phyloP scores from a whole-genome alignment of 495 filamentous ascomycete species.

The Daldinia caldariorum region DNA sequence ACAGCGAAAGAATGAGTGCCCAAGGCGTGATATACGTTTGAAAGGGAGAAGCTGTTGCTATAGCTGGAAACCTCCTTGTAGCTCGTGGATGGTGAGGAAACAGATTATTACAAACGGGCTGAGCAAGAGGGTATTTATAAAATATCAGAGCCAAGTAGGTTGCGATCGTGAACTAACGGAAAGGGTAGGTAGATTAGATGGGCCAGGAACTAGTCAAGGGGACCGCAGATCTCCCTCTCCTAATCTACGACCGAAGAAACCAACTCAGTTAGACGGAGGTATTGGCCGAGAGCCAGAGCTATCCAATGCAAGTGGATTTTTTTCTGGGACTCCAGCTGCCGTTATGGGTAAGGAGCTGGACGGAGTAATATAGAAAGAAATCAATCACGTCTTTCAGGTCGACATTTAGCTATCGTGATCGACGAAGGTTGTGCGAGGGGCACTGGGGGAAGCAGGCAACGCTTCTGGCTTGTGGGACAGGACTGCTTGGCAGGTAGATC shows the following conservation, averaged over 20 bases:
- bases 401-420: conserved; percentile 34
- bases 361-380: conserved; percentile 21
- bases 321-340: conserved; percentile 32
- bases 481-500: conserved; percentile 42
- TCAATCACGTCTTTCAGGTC: conserved; percentile 38
- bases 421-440: conserved; percentile 34
- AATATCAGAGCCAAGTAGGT: not conserved
- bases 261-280: conserved; percentile 20
- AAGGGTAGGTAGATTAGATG: conserved; percentile 32
- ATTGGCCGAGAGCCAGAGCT: conserved; percentile 19
- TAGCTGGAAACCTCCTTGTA: conserved; percentile 27
- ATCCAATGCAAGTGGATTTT: conserved; percentile 29
- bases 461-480: conserved; percentile 36
- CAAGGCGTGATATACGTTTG: conserved; percentile 17
- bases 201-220: conserved; percentile 27
- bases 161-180: conserved; percentile 31
- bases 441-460: conserved; percentile 22
- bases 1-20: conserved; percentile 23
- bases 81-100: conserved; percentile 24
- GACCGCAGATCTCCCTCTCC: conserved; percentile 29
- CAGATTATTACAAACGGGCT: conserved; percentile 6
- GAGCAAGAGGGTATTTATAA: conserved; percentile 34
- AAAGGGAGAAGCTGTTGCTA: conserved; percentile 12
- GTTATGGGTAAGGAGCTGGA: conserved; percentile 31
- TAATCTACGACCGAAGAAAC: conserved; percentile 35